phyloP scores from a whole-genome alignment of 495 filamentous ascomycete species.

The Parachaetomium inaequale region DNA sequence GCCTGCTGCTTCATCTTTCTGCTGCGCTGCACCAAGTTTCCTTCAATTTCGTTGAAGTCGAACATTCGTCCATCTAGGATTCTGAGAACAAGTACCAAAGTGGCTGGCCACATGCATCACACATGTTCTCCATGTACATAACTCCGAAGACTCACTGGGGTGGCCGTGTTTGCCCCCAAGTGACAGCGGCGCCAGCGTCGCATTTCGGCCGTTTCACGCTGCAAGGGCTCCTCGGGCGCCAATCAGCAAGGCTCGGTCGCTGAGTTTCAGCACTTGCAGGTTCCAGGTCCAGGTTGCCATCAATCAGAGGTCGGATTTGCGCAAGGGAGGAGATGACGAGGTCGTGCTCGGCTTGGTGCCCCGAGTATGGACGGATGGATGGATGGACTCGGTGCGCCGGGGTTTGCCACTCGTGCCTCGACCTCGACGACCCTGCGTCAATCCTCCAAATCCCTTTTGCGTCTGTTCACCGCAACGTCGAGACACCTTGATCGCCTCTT shows the following conservation, averaged over 20 bases:
- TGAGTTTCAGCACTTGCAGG: not conserved
- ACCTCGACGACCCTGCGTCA: too few relatives aligned
- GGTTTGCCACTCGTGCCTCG: not conserved
- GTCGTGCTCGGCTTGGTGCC: not conserved
- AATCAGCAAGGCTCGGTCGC: constrained; percentile 18
- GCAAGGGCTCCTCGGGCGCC: constrained; percentile 24
- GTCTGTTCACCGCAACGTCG: not conserved
- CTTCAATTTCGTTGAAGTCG: too few relatives aligned
- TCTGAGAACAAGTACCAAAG: too few relatives aligned
- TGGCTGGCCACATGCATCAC: too few relatives aligned
- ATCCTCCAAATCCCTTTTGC: too few relatives aligned
- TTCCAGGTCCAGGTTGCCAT: not conserved
- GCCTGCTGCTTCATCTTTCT: too few relatives aligned
- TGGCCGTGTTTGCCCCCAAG: not conserved
- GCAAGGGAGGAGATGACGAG: not conserved
- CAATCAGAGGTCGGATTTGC: not conserved
- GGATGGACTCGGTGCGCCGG: too few relatives aligned
- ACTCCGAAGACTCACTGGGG: not conserved
- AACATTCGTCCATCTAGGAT: too few relatives aligned
- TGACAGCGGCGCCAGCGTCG: constrained; percentile 29
- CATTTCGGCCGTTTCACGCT: constrained; percentile 26
- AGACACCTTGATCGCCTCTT: not conserved
- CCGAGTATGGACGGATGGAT: not conserved
- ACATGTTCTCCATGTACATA: not conserved
- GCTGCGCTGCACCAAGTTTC: too few relatives aligned